These are phyloP conservation scores for Hysterangium stoloniferum DNA, from an alignment of 768 basidiomycete genomes.

Conservation along the genomic window DNA sequence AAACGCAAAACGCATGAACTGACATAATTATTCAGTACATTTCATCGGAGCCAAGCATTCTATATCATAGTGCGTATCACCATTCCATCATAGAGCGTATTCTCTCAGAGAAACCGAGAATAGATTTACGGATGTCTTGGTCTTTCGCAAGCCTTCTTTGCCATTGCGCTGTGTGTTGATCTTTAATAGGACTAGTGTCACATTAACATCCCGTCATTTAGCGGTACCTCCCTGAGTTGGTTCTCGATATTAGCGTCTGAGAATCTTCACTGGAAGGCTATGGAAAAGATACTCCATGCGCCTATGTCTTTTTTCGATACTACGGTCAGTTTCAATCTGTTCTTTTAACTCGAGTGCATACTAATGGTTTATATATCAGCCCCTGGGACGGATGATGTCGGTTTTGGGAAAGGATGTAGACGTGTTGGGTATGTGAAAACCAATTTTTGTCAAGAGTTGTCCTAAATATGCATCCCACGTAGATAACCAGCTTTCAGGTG, in stretches of 20 bases:
- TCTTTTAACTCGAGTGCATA: neutral
- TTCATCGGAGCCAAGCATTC: conserved; percentile 42
- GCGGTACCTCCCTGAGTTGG: conserved; percentile 46
- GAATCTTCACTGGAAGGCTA: conserved; percentile 51
- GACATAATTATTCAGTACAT: conserved; percentile 28
- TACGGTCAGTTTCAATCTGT: conserved; percentile 32
- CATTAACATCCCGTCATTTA: conserved; percentile 16
- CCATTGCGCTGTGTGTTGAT: conserved; percentile 44
- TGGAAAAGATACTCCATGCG: conserved; percentile 54
- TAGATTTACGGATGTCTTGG: conserved; percentile 53
- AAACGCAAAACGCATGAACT: neutral
- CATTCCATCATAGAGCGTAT: neutral
- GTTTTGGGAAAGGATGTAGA: conserved; percentile 64
- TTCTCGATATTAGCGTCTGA: conserved; percentile 53
- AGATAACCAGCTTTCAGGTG: conserved; percentile 57
- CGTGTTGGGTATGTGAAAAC: conserved; percentile 27
- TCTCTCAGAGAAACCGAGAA: neutral
- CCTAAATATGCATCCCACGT: neutral
- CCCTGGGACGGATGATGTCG: conserved; percentile 51
- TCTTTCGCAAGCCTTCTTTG: conserved; percentile 47
- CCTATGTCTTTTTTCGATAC: conserved; percentile 78
- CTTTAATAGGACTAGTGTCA: neutral
- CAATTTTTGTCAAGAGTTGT: neutral
- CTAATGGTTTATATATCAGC: conserved; percentile 26
- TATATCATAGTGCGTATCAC: conserved; percentile 37